Percentiles rank a stretch among this genome's conserved stretches.
phyloP scores from a whole-genome alignment of 495 filamentous ascomycete genomes.

The Lophiotrema nucula region DNA sequence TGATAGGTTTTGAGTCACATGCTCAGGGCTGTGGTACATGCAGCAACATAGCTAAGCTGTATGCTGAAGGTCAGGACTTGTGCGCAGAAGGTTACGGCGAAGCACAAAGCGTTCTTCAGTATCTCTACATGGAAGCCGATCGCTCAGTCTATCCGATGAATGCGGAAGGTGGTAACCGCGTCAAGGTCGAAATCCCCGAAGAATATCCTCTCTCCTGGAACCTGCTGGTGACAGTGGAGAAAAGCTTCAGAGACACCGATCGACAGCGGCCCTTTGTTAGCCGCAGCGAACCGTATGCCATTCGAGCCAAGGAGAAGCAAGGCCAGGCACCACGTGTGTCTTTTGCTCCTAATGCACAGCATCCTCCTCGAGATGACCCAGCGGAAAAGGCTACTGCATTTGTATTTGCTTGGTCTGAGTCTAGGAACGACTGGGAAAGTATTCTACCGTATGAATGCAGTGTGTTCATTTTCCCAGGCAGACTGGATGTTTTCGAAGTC shows the following conservation, averaged over 20 bases:
- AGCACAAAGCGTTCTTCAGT: conserved; percentile 18
- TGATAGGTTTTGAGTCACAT: conserved; percentile 18
- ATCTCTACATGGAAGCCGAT: conserved; percentile 24
- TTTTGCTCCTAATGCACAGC: background rate
- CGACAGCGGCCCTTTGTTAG: conserved; percentile 18
- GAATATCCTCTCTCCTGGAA: conserved; percentile 2
- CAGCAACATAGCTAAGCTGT: conserved; percentile 10
- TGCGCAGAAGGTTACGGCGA: conserved; percentile 13
- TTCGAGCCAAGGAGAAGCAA: background rate
- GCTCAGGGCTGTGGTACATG: conserved; percentile 14
- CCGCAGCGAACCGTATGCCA: background rate
- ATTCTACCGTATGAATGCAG: conserved; percentile 2
- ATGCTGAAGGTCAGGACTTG: background rate
- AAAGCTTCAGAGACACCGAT: conserved; percentile 14
- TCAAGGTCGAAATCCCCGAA: conserved; percentile 15
- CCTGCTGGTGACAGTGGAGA: conserved; percentile 16
- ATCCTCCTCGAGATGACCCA: background rate
- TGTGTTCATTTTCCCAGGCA: conserved; percentile 13
- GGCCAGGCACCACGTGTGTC: background rate
- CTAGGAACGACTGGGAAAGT: background rate
- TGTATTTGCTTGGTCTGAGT: conserved; percentile 4
- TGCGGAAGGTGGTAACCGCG: background rate
- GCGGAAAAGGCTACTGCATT: conserved; percentile 4
- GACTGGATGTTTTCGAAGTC: conserved; percentile 5
- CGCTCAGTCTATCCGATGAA: conserved; percentile 5